phyloP scores from a whole-genome alignment of 169 alveolate species.

The Neospora caninum region DNA sequence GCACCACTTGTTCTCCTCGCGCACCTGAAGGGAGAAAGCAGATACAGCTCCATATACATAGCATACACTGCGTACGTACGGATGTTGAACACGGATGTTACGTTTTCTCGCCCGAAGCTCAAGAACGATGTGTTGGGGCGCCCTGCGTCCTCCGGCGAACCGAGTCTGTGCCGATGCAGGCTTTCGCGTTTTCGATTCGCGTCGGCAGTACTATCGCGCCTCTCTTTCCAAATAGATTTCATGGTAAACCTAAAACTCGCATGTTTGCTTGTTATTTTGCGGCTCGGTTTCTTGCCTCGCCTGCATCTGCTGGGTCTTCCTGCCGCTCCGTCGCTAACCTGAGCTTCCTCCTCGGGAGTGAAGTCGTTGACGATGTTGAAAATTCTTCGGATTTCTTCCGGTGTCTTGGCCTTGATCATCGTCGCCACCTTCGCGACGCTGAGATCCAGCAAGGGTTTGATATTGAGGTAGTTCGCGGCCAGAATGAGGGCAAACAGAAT shows the following conservation, averaged over 20 bases:
- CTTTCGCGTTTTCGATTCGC: too few relatives aligned
- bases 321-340: constrained; percentile 74
- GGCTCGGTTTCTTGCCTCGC: neutral
- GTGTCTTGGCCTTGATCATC: constrained; percentile 83
- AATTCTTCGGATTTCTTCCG: constrained; percentile 93
- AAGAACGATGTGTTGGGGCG: too few relatives aligned
- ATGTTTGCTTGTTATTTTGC: too few relatives aligned
- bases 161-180: too few relatives aligned
- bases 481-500: constrained; percentile 88
- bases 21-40: constrained; percentile 53
- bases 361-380: constrained; percentile 94
- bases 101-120: too few relatives aligned
- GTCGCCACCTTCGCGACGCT: constrained; percentile 95
- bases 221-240: too few relatives aligned
- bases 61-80: neutral
- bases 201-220: too few relatives aligned
- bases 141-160: too few relatives aligned
- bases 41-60: neutral
- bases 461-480: constrained; percentile 95
- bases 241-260: too few relatives aligned
- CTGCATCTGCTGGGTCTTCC: neutral
- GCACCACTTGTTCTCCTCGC: constrained; percentile 94
- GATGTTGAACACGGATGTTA: too few relatives aligned
- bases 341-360: constrained; percentile 95
- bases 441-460: constrained; percentile 90